Base-by-base conservation (phyloP, 495 filamentous ascomycete species). In the Pseudoneurospora amorphoporcata region DNA sequence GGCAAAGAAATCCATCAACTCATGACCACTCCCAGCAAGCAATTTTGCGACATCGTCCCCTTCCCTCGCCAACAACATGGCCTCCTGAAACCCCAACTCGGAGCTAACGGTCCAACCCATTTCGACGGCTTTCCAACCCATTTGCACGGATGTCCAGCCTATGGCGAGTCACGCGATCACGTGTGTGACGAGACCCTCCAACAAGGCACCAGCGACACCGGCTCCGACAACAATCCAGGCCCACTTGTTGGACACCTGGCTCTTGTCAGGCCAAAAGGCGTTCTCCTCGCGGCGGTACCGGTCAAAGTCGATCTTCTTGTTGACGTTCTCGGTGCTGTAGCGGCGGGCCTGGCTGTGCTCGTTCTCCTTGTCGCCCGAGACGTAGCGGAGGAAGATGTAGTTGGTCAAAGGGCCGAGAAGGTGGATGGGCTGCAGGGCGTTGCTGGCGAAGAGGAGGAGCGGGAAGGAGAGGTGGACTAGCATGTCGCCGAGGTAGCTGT, bases 401-500 rank as follows among this genome's bases (percentile, higher is more conserved):
- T 89, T 89, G 29, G 86, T 82, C 14, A 89, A 14, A 0, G 86
- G 86, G 0, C 88, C 88, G 5, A 90, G 76, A 6, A 89, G 73
- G 3, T 85, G 82, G 16, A 88, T 74, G 0, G 87, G 87, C 53
- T 85, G 82, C 43, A 88, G 84, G 39, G 84, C 80, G 69, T 85
- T 84, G 12, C 84, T 83, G 38, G 83, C 77, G 76, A 85, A 87
- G 14, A 90, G 79, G 19, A 87, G 75, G 8, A 86, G 74, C 0
- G 83, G 82, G 77, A 85, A 87, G 17, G 84, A 86, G 45, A 83
- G 58, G 72, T 90, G 88, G 7, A 87, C 81, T 19, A 90, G 78
- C 1, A 84, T 81, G 71, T 89, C 87, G 5, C 88, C 87, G 47
- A 89, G 84, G 65, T 89, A 90, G 76, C 88, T 90, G 53, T 70